Evolutionary conservation across 257 asterid genomes (phyloP).

Genomic region (Anisodus acutangulus): DNA sequence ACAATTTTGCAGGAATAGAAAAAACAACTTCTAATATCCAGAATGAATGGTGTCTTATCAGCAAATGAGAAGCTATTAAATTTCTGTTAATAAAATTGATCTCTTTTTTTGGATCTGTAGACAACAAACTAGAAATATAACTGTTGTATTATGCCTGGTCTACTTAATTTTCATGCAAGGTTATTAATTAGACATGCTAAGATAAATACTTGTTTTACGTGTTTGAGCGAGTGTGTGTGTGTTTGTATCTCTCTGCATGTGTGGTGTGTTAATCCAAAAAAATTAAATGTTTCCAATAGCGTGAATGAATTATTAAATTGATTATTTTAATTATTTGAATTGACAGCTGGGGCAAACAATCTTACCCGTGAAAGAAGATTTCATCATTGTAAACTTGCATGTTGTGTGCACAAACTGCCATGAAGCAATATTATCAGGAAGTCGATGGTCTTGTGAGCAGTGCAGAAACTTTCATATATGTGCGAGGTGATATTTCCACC

Average conservation of each 20-base stretch:
- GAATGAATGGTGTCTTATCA: conserved; percentile 17
- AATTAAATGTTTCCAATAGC: background rate
- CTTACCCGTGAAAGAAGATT: conserved; percentile 59
- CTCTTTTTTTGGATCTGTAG: conserved; percentile 11
- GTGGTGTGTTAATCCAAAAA: conserved; percentile 1
- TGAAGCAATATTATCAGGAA: conserved; percentile 56
- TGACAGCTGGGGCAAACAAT: conserved; percentile 60
- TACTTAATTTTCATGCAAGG: background rate
- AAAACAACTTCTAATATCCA: conserved; percentile 17
- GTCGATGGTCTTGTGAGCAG: conserved; percentile 59
- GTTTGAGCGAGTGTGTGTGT: background rate
- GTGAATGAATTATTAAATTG: conserved; percentile 15
- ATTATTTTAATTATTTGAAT: conserved; percentile 22
- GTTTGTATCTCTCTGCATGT: conserved; percentile 14
- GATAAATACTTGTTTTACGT: background rate
- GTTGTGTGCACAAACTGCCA: conserved; percentile 61
- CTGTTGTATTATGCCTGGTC: background rate
- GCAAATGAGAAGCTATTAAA: conserved; percentile 21
- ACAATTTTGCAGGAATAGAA: background rate
- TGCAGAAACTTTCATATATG: conserved; percentile 65
- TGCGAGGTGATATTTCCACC: conserved; percentile 49
- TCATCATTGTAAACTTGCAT: conserved; percentile 62
- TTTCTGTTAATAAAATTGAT: background rate
- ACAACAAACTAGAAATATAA: background rate
- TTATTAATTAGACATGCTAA: conserved; percentile 24